These are phyloP conservation scores for Dioszegia crocea DNA, from an alignment of 768 basidiomycete genomes.

Conservation along the genomic window DNA sequence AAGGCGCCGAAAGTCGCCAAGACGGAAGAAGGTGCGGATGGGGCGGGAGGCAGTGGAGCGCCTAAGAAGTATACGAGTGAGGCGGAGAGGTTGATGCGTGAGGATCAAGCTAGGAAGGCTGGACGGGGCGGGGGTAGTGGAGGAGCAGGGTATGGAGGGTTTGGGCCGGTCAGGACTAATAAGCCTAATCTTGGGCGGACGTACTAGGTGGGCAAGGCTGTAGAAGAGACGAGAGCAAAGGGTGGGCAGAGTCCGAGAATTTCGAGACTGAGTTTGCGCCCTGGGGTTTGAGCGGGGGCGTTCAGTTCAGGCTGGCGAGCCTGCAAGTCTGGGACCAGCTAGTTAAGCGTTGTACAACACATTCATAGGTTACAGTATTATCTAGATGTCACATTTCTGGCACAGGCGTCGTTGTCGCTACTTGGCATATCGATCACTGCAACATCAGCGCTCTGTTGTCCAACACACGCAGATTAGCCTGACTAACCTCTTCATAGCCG, in stretches of 20 bases:
- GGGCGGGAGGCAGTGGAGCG: not conserved
- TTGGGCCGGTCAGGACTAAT: conserved; percentile 8
- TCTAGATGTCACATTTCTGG: not conserved
- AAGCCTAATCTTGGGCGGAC: conserved; percentile 4
- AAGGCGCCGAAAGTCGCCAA: conserved; percentile 52
- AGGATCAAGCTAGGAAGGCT: conserved; percentile 83
- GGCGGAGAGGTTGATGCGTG: conserved; percentile 77
- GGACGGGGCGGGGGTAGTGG: conserved; percentile 18
- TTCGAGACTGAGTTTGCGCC: no score
- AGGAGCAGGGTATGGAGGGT: conserved; percentile 16
- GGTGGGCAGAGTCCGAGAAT: no score
- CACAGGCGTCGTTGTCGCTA: conserved; percentile 6
- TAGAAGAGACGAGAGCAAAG: not conserved
- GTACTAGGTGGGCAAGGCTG: not conserved
- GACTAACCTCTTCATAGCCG: conserved; percentile 45
- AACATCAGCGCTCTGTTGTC: not conserved
- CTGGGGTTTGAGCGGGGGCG: not conserved
- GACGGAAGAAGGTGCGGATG: conserved; percentile 45
- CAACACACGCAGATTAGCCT: not conserved
- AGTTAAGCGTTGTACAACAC: not conserved
- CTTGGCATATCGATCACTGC: conserved; percentile 46
- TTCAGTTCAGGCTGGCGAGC: no score
- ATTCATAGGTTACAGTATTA: not conserved
- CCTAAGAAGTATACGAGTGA: conserved; percentile 68
- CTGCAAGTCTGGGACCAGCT: no score